Evolutionary conservation across 2,329 filamentous ascomycete species (phyloP).

Genomic region (Fusarium sp.): DNA sequence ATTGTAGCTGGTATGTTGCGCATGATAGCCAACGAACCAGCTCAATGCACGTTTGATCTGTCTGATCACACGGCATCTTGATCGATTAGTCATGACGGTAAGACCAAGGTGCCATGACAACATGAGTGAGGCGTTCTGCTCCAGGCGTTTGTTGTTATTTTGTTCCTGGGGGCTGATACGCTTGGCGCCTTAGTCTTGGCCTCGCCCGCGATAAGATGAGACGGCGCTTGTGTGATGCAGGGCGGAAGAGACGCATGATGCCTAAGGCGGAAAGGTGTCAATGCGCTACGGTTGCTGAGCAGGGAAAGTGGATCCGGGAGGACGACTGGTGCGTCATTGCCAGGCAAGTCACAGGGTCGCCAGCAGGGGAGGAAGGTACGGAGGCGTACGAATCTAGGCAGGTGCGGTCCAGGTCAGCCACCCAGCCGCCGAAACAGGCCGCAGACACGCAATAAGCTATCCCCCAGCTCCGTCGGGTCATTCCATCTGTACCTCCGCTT

Average conservation of each 20-base stretch:
- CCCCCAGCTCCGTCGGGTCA: constrained; percentile 45
- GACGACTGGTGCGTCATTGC: constrained; percentile 50
- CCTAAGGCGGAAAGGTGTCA: constrained; percentile 49
- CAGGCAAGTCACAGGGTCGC: constrained; percentile 47
- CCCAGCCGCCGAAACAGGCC: constrained; percentile 45
- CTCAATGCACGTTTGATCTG: background rate
- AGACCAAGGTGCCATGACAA: constrained; percentile 32
- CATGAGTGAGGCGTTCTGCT: constrained; percentile 14
- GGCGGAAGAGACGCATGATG: constrained; percentile 35
- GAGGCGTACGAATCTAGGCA: constrained; percentile 44
- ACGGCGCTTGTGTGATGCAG: constrained; percentile 32
- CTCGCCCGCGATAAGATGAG: constrained; percentile 31
- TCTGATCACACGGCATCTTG: background rate
- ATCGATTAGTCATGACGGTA: constrained; percentile 6
- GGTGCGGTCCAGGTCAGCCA: constrained; percentile 35
- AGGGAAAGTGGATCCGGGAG: constrained; percentile 44
- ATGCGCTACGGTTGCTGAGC: constrained; percentile 44
- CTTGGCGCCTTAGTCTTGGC: constrained; percentile 18
- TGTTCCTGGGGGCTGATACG: constrained; percentile 34
- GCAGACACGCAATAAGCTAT: constrained; percentile 47
- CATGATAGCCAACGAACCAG: background rate
- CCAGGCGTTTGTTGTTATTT: constrained; percentile 27
- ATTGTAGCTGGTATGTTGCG: no score
- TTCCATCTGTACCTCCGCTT: constrained; percentile 42
- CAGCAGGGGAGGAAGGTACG: constrained; percentile 35